phyloP scores from a whole-genome alignment of 345 rosid genomes.

The Rhodamnia rubescens region DNA sequence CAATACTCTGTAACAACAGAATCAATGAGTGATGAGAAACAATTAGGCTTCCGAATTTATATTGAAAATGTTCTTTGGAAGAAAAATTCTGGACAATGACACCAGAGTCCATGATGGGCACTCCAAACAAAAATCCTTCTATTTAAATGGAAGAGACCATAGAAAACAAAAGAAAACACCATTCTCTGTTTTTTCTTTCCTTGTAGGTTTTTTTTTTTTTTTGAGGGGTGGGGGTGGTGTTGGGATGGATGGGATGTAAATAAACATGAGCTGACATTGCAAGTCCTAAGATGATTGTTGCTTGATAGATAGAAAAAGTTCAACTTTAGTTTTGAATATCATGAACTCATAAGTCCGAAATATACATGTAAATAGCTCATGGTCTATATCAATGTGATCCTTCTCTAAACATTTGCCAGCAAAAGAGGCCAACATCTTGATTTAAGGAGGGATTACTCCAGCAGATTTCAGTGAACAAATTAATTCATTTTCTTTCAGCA shows the following conservation, averaged over 20 bases:
- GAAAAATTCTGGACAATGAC: not conserved
- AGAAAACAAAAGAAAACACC: not conserved
- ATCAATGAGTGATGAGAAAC: not conserved
- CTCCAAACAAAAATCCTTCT: not conserved
- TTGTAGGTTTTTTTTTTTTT: too few relatives aligned
- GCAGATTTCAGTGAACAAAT: not conserved
- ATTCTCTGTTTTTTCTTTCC: too few relatives aligned
- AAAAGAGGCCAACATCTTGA: not conserved
- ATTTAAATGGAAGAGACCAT: not conserved
- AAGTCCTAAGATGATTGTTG: not conserved
- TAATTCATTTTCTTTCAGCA: not conserved
- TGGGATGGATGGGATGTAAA: not conserved
- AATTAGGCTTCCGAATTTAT: not conserved
- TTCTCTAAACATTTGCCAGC: not conserved
- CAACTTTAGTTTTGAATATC: not conserved
- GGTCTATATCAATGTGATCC: not conserved
- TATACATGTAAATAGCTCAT: not conserved
- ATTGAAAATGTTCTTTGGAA: not conserved
- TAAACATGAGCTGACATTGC: not conserved
- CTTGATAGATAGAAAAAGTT: not conserved
- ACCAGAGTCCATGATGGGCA: not conserved
- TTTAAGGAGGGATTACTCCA: not conserved
- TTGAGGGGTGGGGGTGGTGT: too few relatives aligned
- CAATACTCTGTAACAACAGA: slow-evolving; percentile 49
- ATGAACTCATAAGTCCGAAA: not conserved